Evolutionary conservation across 2,329 filamentous ascomycete genomes (phyloP), one percentile per base, ranked within the genome.

Genomic region (Fusarium equiseti): DNA sequence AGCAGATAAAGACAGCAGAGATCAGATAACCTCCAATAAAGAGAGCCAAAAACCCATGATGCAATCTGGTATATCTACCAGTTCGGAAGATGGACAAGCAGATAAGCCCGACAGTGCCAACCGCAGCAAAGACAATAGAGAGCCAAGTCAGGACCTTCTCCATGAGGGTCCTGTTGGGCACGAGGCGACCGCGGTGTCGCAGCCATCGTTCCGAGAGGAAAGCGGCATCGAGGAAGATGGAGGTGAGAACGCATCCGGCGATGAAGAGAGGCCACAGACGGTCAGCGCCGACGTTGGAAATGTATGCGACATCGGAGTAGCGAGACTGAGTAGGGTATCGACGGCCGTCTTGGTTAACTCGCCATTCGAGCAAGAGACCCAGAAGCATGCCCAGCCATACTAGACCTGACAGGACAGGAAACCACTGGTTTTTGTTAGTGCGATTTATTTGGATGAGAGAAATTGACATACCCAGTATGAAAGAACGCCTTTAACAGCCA

Each of bases 11-110:
- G 73, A 98, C 87, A 59, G 95, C 95, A 7, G 91, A 93, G 58
- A 97, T 78, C 57, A 98, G 84, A 79, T 97, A 98, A 35, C 94
- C 96, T 16, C 81, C 89, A 78, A 98, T 93, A 80, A 99, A 99
- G 54, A 98, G 81, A 2, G 88, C 81, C 38, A 99, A 82, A 81
- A 97, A 97, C 4, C 89, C 83, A 75, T 93, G 85, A 78, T 99
- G 96, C 62, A 92, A 78, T 2, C 73, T 80, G 3, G 85, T 85
- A 78, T 97, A 88, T 59, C 84, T 83, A n/a, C 86, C 80, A 0
- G 93, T 96, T 80, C 98, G 94, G 79, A 97, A 98, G 73, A 97
- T 90, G 69, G 91, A 90, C 43, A 99, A 85, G 8, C 95, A 84
- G 69, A 97, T 94, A 46, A 99, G 82, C 6, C 95, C 95, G 1